phyloP scores from a whole-genome alignment of 306 rosid genomes.

The Vigna nakashimae region DNA sequence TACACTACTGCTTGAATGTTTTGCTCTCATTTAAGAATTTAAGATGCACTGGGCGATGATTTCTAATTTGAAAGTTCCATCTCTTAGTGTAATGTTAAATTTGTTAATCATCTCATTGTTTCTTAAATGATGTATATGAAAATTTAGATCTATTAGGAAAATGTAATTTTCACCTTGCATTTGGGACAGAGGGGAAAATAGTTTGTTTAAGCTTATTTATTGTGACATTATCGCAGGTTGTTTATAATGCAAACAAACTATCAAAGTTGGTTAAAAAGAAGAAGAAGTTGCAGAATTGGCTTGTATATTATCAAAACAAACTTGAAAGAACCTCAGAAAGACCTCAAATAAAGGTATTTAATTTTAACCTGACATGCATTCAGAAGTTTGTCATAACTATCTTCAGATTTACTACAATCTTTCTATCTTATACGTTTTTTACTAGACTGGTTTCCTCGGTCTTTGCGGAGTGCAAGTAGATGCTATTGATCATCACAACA shows the following conservation, averaged over 20 bases:
- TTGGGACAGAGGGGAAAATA: conserved; percentile 26
- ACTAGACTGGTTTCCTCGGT: conserved; percentile 94
- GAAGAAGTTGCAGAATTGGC: conserved; percentile 89
- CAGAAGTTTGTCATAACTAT: conserved; percentile 18
- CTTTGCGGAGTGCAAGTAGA: conserved; percentile 79
- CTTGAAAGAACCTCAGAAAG: conserved; percentile 62
- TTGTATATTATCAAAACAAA: conserved; percentile 80
- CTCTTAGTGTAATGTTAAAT: conserved; percentile 18
- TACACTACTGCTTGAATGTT: conserved; percentile 1
- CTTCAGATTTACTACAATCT: conserved; percentile 29
- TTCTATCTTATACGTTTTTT: conserved; percentile 36
- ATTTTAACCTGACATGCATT: conserved; percentile 23
- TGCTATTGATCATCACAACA: conserved; percentile 66
- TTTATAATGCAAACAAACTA: conserved; percentile 78
- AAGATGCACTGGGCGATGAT: conserved; percentile 2
- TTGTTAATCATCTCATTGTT: conserved; percentile 28
- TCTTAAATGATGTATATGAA: conserved; percentile 33
- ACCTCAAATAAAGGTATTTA: conserved; percentile 77
- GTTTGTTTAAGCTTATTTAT: conserved; percentile 20
- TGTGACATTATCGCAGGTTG: conserved; percentile 67
- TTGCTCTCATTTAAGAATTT: conserved; percentile 23
- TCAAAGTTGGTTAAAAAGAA: conserved; percentile 80
- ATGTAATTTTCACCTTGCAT: conserved; percentile 27
- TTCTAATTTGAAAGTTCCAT: conserved; percentile 23
- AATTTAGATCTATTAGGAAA: conserved; percentile 9